Evolutionary conservation across 495 filamentous ascomycete species (phyloP).

Genomic region (Hypomontagnella monticulosa): DNA sequence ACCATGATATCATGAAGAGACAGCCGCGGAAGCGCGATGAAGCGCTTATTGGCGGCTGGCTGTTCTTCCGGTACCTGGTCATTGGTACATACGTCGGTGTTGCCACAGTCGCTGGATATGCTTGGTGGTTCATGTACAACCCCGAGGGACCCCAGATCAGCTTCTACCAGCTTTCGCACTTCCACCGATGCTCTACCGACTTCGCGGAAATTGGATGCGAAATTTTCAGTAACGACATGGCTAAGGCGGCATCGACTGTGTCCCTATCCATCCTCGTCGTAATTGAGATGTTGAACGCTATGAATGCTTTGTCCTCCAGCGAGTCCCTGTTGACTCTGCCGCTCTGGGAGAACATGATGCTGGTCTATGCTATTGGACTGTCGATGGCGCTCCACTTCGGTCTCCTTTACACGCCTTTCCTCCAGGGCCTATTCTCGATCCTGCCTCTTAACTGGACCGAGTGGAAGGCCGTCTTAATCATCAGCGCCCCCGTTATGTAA

Average conservation of each 20-base stretch:
- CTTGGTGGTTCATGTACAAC: constrained; percentile 99
- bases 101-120: constrained; percentile 96
- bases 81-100: constrained; percentile 94
- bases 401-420: constrained; percentile 89
- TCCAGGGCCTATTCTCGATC: constrained; percentile 91
- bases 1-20: constrained; percentile 96
- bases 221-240: constrained; percentile 91
- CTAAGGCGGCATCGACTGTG: constrained; percentile 93
- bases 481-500: constrained; percentile 95
- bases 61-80: constrained; percentile 97
- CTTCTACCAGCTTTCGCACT: constrained; percentile 91
- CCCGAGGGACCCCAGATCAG: constrained; percentile 89
- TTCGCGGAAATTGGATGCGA: constrained; percentile 93
- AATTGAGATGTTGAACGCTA: constrained; percentile 99
- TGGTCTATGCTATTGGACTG: constrained; percentile 91
- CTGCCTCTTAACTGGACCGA: constrained; percentile 87
- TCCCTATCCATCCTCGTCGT: constrained; percentile 92
- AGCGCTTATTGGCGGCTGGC: constrained; percentile 88
- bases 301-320: constrained; percentile 96
- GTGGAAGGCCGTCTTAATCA: constrained; percentile 91
- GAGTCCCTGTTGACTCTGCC: constrained; percentile 94
- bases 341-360: constrained; percentile 95
- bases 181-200: constrained; percentile 87
- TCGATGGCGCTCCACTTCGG: constrained; percentile 98
- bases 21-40: constrained; percentile 92